Conservation (phyloP, 441 rosid species). For the Brassica hybrid region DNA sequence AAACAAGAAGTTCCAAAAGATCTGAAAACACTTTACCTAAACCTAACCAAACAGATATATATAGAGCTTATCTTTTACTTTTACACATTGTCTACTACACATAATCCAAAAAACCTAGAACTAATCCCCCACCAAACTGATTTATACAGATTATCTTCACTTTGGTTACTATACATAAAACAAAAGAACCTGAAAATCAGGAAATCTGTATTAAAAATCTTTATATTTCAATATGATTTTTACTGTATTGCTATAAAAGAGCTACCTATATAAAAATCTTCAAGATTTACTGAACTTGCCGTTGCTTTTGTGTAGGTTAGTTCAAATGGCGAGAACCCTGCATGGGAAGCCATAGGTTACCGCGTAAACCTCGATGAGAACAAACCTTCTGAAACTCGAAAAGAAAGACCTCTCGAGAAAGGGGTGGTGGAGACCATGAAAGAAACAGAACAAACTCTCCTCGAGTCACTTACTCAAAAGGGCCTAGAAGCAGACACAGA, state of each 20-base stretch:
- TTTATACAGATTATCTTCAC: background rate
- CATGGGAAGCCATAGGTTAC: conserved; percentile 83
- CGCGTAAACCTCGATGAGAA: conserved; percentile 37
- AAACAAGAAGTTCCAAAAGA: background rate
- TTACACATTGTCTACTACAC: background rate
- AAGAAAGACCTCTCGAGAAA: conserved; percentile 68
- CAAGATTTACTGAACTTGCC: background rate
- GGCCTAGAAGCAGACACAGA: conserved; percentile 56
- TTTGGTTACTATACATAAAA: background rate
- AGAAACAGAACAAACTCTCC: conserved; percentile 55
- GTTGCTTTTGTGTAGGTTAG: conserved; percentile 51
- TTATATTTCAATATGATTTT: background rate
- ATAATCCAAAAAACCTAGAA: conserved; percentile 16
- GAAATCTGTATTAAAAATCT: too few relatives aligned
- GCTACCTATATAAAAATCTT: too few relatives aligned
- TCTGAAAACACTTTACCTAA: background rate
- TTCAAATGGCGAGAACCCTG: conserved; percentile 62
- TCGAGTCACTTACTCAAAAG: conserved; percentile 57
- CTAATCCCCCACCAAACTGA: conserved; percentile 1
- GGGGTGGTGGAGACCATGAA: conserved; percentile 69
- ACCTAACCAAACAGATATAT: background rate
- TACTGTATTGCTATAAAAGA: too few relatives aligned
- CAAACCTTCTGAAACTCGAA: conserved; percentile 8
- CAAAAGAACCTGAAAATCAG: too few relatives aligned
- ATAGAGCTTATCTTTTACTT: background rate